These are phyloP conservation scores for Colletotrichum tropicicola DNA, from an alignment of 2,329 filamentous ascomycete genomes.

Conservation along the genomic window DNA sequence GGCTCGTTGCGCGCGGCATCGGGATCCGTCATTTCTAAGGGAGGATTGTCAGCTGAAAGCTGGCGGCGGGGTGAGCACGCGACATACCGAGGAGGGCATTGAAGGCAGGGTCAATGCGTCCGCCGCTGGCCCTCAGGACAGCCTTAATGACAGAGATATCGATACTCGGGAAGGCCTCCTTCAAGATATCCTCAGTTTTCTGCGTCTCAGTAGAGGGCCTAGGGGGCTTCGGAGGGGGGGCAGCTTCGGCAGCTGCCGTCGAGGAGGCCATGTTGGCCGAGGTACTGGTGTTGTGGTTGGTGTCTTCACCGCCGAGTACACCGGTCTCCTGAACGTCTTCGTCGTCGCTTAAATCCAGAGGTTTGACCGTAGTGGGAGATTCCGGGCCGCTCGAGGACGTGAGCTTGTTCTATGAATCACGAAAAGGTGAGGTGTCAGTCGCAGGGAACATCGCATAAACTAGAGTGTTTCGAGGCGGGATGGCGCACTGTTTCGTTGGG, in stretches of 20 bases:
- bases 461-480: conserved; percentile 32
- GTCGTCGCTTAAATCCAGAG: conserved; percentile 72
- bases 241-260: conserved; percentile 45
- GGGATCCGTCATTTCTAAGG: conserved; percentile 81
- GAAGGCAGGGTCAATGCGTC: conserved; percentile 91
- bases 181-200: conserved; percentile 87
- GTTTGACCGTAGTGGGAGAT: conserved; percentile 72
- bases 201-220: conserved; percentile 83
- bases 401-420: conserved; percentile 50
- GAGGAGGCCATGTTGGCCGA: conserved; percentile 44
- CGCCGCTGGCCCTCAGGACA: conserved; percentile 85
- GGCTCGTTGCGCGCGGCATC: conserved; percentile 67
- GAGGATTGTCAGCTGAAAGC: conserved; percentile 23
- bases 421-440: conserved; percentile 27
- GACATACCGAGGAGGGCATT: conserved; percentile 85
- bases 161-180: conserved; percentile 91
- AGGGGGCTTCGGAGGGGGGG: conserved; percentile 82
- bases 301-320: conserved; percentile 53
- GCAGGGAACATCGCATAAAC: conserved; percentile 30
- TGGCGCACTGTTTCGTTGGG: conserved; percentile 53
- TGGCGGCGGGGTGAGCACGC: neutral
- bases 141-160: conserved; percentile 86
- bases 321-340: conserved; percentile 73
- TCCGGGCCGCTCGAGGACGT: conserved; percentile 59
- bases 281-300: conserved; percentile 36